A percentile compares a stretch with the other conserved stretches of the same genome.
Conservation (phyloP, 23 red algal species). For the Gracilaria gracilis region DNA sequence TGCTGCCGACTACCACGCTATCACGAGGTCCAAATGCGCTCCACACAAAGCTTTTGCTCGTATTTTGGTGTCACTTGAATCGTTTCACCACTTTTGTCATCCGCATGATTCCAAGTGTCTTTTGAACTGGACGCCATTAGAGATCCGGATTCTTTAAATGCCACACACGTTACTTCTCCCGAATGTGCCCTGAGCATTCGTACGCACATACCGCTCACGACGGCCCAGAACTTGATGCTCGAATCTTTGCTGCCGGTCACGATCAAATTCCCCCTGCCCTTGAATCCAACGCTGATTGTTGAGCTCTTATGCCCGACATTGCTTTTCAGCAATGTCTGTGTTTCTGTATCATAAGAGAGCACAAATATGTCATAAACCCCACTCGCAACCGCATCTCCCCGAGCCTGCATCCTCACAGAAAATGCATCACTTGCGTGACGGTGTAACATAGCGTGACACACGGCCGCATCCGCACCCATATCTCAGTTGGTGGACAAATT, state of each 20-base stretch:
- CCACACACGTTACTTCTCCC: constrained; percentile 97
- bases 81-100: constrained; percentile 77
- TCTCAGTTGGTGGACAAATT: not conserved
- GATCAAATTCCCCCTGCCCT: constrained; percentile 94
- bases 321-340: constrained; percentile 72
- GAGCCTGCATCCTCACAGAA: constrained; percentile 86
- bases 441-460: constrained; percentile 37
- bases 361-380: constrained; percentile 93
- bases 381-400: constrained; percentile 75
- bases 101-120: constrained; percentile 97
- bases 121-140: constrained; percentile 92
- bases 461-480: not conserved
- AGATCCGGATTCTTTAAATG: constrained; percentile 83
- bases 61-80: constrained; percentile 99
- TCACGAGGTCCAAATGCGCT: constrained; percentile 92
- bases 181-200: constrained; percentile 87
- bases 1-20: constrained; percentile 86
- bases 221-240: constrained; percentile 98
- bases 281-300: constrained; percentile 84
- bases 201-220: constrained; percentile 89
- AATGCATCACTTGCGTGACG: constrained; percentile 83
- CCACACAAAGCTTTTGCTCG: constrained; percentile 98
- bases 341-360: constrained; percentile 87
- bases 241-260: constrained; percentile 97
- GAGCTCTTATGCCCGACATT: constrained; percentile 90